Base-by-base conservation (phyloP, 2,329 filamentous ascomycete species). In the Scedosporium aurantiacum region DNA sequence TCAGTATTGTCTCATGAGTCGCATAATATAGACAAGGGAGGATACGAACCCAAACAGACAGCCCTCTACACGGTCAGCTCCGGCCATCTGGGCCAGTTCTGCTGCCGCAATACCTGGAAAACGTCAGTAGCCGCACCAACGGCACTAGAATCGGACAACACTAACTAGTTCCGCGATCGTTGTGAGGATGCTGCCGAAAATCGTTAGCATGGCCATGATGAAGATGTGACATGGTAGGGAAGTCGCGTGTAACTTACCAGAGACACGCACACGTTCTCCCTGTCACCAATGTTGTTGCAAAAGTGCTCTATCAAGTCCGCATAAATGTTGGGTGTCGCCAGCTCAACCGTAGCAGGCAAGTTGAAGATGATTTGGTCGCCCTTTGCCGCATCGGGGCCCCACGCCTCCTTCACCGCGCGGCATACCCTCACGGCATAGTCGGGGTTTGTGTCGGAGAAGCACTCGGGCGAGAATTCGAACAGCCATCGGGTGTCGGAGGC, bases 241-340 rank as follows among this genome's bases (percentile, higher is more conserved):
- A 41, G 7, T n/a, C n/a, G 56, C 16, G 27, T n/a, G n/a, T 23
- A 5, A 43, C 56, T 18, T 37, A 58, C 56, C 97, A 97, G 82
- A 64, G 90, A 95, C 7, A 97, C 89, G 68, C 87, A 90, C 58
- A 96, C 82, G 77, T 91, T 94, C 69, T 96, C 88, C 60, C 92
- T 82, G 73, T 96, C 89, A 0, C 82, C 82, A 70, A 97, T 91
- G 71, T 93, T 82, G 60, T 81, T 84, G 78, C 91, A 96, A 75
- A 99, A 99, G 76, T 90, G 96, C 73, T 99, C 94, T 64, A 99
- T 90, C 76, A 95, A 89, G 71, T 99, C 94, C 58, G 94, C 94
- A 72, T 94, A 99, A 57, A 97, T 83, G 72, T 99, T 99, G 40
- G 92, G 92, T 0, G 94, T 97, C 0, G 90, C 78, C 86, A 97